Base-by-base conservation (phyloP, 495 filamentous ascomycete species). In the Haplographium delicatum region DNA sequence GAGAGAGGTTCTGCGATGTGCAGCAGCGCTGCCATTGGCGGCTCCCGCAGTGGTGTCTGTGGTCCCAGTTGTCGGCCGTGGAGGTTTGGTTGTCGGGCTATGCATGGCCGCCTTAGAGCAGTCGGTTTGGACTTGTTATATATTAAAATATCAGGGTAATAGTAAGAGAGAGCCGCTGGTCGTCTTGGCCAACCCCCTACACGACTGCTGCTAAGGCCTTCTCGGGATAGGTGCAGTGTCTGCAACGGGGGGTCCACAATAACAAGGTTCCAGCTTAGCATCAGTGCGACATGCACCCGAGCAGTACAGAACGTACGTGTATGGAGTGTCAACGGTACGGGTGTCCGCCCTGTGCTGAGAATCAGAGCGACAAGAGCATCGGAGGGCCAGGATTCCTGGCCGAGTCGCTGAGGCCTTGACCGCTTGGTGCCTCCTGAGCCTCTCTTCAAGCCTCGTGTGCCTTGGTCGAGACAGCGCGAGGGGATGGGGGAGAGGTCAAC, bases 1-100 rank as follows among this genome's bases (percentile, higher is more conserved):
- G 27, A 83, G 67, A 23, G 81, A 83, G 11, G 71, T 64, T 62
- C 72, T 68, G n/a, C 69, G 64, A 56, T 67, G 64, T 18, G 5
- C 22, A 34, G 48, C 42, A 27, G 61, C 47, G 41, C 42, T 49
- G 39, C 43, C 56, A 55, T 56, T 57, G 43, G 50, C 58, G 39
- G 40, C 59, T 27, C 50, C 60, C 8, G 63, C 72, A 16, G 23
- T 28, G 37, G 37, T 52, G 2, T 48, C 52, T 4, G 51, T 44
- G 18, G 47, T 51, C 16, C 25, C 31, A 18, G 40, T 31, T 20
- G 57, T 54, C 6, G 47, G 48, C 47, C 57, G 45, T 2, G 54
- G 55, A 20, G 51, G 13, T 35, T 19, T 39, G 35, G 35, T 39
- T 7, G 8, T 38, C 16, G 35, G 13, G 4, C 22, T 19, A 19